phyloP scores from a whole-genome alignment of 768 basidiomycete species.

The Tylopilus felleus region DNA sequence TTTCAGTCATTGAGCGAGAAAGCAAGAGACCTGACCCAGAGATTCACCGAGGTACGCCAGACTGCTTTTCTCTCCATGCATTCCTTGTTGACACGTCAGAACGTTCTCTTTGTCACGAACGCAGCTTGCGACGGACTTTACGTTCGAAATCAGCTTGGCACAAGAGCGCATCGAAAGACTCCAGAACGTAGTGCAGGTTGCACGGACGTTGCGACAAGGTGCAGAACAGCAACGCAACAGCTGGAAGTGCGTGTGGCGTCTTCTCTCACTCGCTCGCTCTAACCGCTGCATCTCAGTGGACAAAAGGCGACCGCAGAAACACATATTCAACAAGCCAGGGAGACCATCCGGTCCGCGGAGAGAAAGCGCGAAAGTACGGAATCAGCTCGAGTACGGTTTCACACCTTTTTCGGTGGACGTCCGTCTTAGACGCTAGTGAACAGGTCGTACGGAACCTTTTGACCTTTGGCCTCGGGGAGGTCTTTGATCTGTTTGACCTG shows the following conservation, averaged over 20 bases:
- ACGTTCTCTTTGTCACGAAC: neutral
- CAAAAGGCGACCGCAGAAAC: neutral
- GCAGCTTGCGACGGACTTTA: constrained; percentile 14
- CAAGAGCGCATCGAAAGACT: constrained; percentile 3
- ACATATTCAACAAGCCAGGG: constrained; percentile 12
- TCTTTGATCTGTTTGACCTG: constrained; percentile 16
- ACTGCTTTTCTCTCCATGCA: neutral
- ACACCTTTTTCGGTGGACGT: neutral
- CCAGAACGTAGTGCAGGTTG: neutral
- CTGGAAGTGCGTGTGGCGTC: constrained; percentile 4
- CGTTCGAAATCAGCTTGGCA: constrained; percentile 1
- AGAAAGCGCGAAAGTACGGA: constrained; percentile 11
- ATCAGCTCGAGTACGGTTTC: constrained; percentile 9
- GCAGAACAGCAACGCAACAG: neutral
- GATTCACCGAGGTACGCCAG: constrained; percentile 4
- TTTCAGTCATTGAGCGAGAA: constrained; percentile 8
- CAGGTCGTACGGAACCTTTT: constrained; percentile 14
- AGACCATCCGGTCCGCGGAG: constrained; percentile 10
- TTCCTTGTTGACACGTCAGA: no score
- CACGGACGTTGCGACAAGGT: neutral
- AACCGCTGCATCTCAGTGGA: neutral
- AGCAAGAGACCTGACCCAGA: constrained; percentile 7
- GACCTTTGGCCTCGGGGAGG: constrained; percentile 15
- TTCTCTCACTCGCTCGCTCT: neutral
- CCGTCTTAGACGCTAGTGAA: neutral